Conservation (phyloP, 1,284 basidiomycete species). For the Exsudoporus floridanus region DNA sequence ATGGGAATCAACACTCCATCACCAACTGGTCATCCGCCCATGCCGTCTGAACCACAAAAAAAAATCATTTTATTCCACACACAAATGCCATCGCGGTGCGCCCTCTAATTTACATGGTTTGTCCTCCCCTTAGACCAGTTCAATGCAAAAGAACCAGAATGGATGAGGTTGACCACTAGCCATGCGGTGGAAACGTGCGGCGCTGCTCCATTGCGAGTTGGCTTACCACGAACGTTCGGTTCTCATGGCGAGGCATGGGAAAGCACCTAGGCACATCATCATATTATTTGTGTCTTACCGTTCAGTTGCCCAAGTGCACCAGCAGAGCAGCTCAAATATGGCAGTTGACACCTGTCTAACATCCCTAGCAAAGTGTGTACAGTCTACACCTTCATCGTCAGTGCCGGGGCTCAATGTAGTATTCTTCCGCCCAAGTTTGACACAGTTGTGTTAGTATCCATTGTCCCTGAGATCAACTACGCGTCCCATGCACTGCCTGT, state of each 20-base stretch:
- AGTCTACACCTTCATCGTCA: neutral
- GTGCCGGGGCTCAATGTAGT: constrained; percentile 6
- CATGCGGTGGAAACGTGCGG: constrained; percentile 22
- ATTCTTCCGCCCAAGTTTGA: neutral
- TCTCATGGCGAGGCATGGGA: neutral
- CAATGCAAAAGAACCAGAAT: neutral
- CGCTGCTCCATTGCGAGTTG: neutral
- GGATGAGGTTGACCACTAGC: neutral
- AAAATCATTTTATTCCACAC: neutral
- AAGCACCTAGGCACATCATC: neutral
- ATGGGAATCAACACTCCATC: constrained; percentile 7
- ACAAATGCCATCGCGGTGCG: neutral
- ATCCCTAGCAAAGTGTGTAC: neutral
- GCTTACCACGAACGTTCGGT: neutral
- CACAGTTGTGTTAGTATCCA: neutral
- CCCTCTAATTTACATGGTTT: neutral
- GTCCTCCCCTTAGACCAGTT: neutral
- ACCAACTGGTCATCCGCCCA: constrained; percentile 23
- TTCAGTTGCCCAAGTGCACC: neutral
- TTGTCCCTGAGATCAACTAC: neutral
- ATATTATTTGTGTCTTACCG: neutral
- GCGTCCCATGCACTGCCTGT: neutral
- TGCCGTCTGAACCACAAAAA: neutral
- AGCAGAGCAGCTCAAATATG: constrained; percentile 3
- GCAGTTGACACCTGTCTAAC: neutral